phyloP scores from a whole-genome alignment of 73 alveolate genomes.

The Paramecium caudatum region DNA sequence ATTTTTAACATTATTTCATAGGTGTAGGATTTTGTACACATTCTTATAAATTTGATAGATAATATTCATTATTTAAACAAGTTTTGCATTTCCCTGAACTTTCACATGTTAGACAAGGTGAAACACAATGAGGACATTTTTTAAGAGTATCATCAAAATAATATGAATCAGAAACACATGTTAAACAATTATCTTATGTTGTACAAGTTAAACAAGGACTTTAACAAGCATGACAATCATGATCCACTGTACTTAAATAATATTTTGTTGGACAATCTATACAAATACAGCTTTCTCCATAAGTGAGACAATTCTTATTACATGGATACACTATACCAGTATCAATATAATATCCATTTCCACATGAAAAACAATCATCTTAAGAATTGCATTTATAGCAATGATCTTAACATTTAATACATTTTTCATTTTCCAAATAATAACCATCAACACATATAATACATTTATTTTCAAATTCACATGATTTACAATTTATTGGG shows the following conservation, averaged over 20 bases:
- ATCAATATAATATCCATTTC: neutral
- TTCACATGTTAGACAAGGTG: constrained; percentile 25
- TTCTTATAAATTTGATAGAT: neutral
- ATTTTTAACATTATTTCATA: neutral
- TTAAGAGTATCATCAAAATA: neutral
- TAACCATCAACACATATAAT: neutral
- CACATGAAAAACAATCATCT: neutral
- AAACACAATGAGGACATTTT: neutral
- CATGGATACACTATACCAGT: neutral
- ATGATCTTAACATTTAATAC: neutral
- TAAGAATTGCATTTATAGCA: neutral
- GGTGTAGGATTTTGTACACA: neutral
- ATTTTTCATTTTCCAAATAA: neutral
- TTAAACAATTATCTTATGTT: neutral
- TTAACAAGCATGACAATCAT: neutral
- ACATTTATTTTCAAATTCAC: neutral
- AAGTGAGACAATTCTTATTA: neutral
- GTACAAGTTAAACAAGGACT: neutral
- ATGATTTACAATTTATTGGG: neutral
- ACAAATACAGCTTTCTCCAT: neutral
- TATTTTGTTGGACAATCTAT: neutral
- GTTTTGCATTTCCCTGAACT: neutral
- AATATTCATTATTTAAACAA: neutral
- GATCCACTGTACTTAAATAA: neutral
- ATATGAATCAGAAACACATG: neutral